Percentiles rank a stretch among this genome's conserved stretches.
Conservation (phyloP, 2,329 filamentous ascomycete genomes). For the Hymenoscyphus albidus region DNA sequence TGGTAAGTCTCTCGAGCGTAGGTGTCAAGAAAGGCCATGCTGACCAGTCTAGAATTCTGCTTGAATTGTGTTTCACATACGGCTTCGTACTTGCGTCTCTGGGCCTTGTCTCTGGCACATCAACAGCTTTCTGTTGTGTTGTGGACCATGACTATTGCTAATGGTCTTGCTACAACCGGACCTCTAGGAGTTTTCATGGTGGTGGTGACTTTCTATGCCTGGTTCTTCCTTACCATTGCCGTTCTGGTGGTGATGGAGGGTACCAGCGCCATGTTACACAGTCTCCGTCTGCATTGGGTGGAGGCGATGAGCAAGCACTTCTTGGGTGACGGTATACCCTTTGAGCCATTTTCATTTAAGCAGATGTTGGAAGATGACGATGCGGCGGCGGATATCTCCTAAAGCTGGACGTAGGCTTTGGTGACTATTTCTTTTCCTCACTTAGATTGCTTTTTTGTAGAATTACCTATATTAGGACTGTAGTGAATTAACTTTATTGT, state of each 20-base stretch:
- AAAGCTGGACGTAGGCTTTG: constrained; percentile 11
- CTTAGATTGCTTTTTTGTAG: constrained; percentile 22
- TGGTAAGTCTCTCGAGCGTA: constrained; percentile 55
- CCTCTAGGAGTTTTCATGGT: constrained; percentile 72
- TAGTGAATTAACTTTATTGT: constrained; percentile 1
- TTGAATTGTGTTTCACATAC: constrained; percentile 99
- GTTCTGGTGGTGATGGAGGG: constrained; percentile 94
- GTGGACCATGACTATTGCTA: constrained; percentile 91
- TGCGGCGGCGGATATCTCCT: constrained; percentile 49
- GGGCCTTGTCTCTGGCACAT: constrained; percentile 94
- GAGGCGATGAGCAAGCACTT: constrained; percentile 98
- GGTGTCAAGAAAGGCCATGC: constrained; percentile 15
- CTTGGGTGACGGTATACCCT: constrained; percentile 82
- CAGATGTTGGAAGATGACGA: constrained; percentile 79
- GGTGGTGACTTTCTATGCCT: constrained; percentile 78
- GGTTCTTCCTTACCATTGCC: constrained; percentile 79
- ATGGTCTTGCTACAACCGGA: constrained; percentile 65
- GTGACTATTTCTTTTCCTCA: constrained; percentile 8
- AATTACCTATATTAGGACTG: constrained; percentile 17
- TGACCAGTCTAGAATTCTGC: constrained; percentile 74
- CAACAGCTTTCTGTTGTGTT: constrained; percentile 95
- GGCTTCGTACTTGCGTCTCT: constrained; percentile 95
- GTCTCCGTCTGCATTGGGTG: constrained; percentile 88
- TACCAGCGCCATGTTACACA: constrained; percentile 93
- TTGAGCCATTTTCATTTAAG: constrained; percentile 86